Conservation (phyloP, 2,329 filamentous ascomycete species). For the Teratosphaeria zuluensis region DNA sequence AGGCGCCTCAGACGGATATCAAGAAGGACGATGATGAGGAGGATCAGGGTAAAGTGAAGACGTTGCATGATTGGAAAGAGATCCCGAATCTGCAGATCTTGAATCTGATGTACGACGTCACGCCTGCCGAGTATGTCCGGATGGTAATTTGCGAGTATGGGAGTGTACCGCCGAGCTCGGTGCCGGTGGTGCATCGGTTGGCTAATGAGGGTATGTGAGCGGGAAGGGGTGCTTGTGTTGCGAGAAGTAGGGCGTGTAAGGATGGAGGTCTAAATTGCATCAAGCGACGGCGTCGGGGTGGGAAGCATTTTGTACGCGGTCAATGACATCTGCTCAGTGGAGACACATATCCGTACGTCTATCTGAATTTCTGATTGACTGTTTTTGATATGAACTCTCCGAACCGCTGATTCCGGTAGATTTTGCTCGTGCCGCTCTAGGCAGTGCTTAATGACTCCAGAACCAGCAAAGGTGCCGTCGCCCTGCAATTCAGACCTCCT, state of each 20-base stretch:
- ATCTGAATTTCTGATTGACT: no score
- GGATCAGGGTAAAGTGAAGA: constrained; percentile 15
- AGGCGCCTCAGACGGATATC: not conserved
- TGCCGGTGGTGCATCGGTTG: constrained; percentile 59
- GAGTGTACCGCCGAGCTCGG: constrained; percentile 73
- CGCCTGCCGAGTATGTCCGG: constrained; percentile 73
- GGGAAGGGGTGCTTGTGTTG: not conserved
- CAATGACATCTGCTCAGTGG: no score
- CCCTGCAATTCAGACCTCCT: no score
- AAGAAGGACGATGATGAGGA: constrained; percentile 19
- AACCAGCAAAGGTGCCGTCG: no score
- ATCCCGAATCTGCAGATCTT: constrained; percentile 51
- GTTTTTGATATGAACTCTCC: no score
- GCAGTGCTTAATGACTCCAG: no score
- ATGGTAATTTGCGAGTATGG: constrained; percentile 90
- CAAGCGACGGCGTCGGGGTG: not conserved
- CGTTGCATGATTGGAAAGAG: constrained; percentile 47
- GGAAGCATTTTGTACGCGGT: not conserved
- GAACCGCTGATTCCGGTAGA: no score
- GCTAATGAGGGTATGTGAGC: constrained; percentile 23
- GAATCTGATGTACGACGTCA: constrained; percentile 85
- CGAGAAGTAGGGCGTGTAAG: no score
- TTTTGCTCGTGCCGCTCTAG: no score
- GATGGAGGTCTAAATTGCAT: not conserved
- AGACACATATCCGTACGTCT: no score